Evolutionary conservation across 148 eudicot genomes (phyloP).

Genomic region (Hydrangea macrophylla): DNA sequence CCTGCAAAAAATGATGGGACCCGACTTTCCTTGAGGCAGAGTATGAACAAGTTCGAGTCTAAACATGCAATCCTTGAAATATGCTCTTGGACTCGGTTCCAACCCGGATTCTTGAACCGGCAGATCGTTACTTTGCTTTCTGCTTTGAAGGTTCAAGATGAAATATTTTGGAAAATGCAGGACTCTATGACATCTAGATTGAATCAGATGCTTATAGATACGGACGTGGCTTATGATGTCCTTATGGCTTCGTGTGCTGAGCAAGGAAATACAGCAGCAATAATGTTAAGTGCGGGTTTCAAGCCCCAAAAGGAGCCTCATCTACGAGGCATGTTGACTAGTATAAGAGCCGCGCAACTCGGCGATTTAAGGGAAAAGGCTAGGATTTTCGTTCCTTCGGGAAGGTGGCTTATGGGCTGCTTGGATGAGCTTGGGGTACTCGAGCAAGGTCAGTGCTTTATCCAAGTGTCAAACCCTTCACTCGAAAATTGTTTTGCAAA

Average conservation of each 20-base stretch:
- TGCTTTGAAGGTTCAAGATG: constrained; percentile 57
- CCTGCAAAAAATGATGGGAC: no score
- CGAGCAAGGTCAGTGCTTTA: constrained; percentile 78
- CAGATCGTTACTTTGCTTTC: constrained; percentile 80
- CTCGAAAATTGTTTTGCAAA: no score
- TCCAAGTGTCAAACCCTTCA: constrained; percentile 73
- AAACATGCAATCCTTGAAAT: constrained; percentile 56
- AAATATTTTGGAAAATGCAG: constrained; percentile 76
- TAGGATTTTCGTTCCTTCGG: constrained; percentile 68
- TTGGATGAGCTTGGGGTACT: constrained; percentile 72
- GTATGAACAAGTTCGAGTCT: constrained; percentile 72
- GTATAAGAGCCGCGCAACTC: constrained; percentile 75
- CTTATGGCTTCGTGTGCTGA: constrained; percentile 73
- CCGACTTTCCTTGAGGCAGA: no score
- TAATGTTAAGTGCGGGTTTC: constrained; percentile 86
- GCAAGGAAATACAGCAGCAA: constrained; percentile 72
- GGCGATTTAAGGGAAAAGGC: constrained; percentile 75
- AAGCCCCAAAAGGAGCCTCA: constrained; percentile 77
- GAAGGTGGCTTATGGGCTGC: constrained; percentile 95
- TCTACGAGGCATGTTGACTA: constrained; percentile 72
- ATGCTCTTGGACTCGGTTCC: constrained; percentile 79
- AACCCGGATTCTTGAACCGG: constrained; percentile 69
- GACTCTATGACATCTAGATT: constrained; percentile 60
- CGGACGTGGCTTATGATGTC: constrained; percentile 67
- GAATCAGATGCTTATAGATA: constrained; percentile 49